Conservation (phyloP, 805 yeast species). For the Candida yuanshanica region DNA sequence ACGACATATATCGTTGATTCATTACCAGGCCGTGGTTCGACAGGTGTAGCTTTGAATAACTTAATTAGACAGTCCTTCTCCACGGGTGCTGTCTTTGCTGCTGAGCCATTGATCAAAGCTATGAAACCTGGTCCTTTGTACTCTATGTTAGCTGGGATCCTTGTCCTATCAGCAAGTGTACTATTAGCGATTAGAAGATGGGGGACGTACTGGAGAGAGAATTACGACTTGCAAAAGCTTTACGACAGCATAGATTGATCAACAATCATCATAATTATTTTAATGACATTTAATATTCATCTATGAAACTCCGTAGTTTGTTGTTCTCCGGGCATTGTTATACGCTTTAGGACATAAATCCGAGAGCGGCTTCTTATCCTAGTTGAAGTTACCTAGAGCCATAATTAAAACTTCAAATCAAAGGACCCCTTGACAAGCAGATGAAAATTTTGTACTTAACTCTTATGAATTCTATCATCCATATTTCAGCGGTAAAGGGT, state of each 20-base stretch:
- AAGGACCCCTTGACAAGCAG: too few species aligned
- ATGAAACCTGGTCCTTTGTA: constrained; percentile 69
- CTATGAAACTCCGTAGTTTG: too few species aligned
- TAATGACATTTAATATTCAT: too few species aligned
- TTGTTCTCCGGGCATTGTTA: too few species aligned
- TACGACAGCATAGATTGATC: constrained; percentile 39
- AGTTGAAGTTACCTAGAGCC: too few species aligned
- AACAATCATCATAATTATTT: not conserved
- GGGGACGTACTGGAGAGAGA: constrained; percentile 61
- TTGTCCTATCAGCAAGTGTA: constrained; percentile 36
- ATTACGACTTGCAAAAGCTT: constrained; percentile 49
- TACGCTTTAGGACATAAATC: too few species aligned
- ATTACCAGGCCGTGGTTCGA: constrained; percentile 82
- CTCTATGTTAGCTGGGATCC: constrained; percentile 58
- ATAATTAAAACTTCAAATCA: too few species aligned
- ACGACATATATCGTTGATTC: constrained; percentile 79
- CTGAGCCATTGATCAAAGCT: constrained; percentile 63
- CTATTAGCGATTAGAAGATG: constrained; percentile 43
- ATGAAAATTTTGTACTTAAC: too few species aligned
- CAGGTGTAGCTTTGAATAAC: constrained; percentile 82
- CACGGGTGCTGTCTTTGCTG: constrained; percentile 67
- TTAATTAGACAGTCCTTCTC: constrained; percentile 69
- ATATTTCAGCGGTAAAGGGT: too few species aligned
- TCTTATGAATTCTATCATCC: too few species aligned
- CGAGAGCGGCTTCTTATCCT: too few species aligned